Conservation (phyloP, 805 yeast species). For the Ogataea trehalophila region DNA sequence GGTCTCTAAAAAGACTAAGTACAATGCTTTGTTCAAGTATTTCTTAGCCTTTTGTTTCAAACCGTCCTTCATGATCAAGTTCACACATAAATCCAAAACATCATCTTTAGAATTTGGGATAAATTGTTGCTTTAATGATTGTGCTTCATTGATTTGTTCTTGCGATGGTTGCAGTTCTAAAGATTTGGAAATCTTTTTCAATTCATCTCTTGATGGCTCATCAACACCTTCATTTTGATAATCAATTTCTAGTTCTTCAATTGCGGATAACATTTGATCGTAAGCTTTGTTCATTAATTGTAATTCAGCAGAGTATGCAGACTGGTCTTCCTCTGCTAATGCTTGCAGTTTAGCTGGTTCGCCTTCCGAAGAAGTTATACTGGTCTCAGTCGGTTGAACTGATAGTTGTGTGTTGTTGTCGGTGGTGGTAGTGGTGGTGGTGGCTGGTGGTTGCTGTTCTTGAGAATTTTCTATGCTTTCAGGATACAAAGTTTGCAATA, state of each 20-base stretch:
- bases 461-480: background rate
- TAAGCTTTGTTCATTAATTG: constrained; percentile 23
- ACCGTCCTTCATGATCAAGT: constrained; percentile 90
- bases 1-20: constrained; percentile 65
- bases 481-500: constrained; percentile 11
- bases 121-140: constrained; percentile 41
- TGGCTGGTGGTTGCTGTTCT: background rate
- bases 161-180: constrained; percentile 52
- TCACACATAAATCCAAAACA: constrained; percentile 71
- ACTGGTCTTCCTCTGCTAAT: constrained; percentile 21
- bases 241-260: constrained; percentile 28
- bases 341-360: background rate
- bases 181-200: constrained; percentile 14
- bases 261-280: constrained; percentile 26
- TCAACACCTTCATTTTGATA: constrained; percentile 21
- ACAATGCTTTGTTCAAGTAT: constrained; percentile 69
- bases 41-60: constrained; percentile 77
- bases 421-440: background rate
- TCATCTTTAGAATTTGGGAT: constrained; percentile 65
- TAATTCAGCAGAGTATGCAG: constrained; percentile 17
- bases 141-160: constrained; percentile 58
- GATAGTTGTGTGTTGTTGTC: background rate
- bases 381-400: background rate
- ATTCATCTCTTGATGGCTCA: constrained; percentile 13
- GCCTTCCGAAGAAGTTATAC: too few relatives aligned